phyloP scores from a whole-genome alignment of 2,329 filamentous ascomycete species.

The Beauveria scarabaeidicola region DNA sequence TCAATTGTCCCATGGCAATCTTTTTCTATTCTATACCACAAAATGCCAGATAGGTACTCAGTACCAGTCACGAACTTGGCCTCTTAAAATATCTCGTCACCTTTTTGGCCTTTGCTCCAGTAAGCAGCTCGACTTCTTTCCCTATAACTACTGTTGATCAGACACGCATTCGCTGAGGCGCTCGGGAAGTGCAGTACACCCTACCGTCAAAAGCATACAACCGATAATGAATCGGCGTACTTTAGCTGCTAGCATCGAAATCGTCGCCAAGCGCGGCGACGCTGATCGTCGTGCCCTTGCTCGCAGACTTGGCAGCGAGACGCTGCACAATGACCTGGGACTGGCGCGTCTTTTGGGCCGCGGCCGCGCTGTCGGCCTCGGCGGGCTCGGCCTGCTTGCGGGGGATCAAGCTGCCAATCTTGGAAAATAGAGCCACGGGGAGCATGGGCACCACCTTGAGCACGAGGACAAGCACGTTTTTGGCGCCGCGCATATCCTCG shows the following conservation, averaged over 20 bases:
- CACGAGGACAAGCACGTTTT: background rate
- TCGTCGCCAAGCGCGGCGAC: background rate
- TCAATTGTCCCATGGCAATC: no score
- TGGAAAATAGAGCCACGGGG: background rate
- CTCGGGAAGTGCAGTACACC: background rate
- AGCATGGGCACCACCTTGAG: background rate
- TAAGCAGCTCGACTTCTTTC: background rate
- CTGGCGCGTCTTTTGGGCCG: background rate
- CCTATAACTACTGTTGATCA: background rate
- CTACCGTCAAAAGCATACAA: background rate
- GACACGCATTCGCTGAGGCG: background rate
- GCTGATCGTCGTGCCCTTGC: background rate
- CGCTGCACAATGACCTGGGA: background rate
- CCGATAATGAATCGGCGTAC: background rate
- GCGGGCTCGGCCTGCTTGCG: background rate
- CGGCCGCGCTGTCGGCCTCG: background rate
- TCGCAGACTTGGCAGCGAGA: background rate
- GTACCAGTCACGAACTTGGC: background rate
- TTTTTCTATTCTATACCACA: background rate
- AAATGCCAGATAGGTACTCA: background rate
- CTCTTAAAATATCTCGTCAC: no score
- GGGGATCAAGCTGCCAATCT: background rate
- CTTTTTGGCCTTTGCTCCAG: background rate
- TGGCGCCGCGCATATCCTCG: background rate
- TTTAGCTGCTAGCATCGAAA: background rate